Conservation (phyloP, 306 rosid genomes). For the Argentina anserina region DNA sequence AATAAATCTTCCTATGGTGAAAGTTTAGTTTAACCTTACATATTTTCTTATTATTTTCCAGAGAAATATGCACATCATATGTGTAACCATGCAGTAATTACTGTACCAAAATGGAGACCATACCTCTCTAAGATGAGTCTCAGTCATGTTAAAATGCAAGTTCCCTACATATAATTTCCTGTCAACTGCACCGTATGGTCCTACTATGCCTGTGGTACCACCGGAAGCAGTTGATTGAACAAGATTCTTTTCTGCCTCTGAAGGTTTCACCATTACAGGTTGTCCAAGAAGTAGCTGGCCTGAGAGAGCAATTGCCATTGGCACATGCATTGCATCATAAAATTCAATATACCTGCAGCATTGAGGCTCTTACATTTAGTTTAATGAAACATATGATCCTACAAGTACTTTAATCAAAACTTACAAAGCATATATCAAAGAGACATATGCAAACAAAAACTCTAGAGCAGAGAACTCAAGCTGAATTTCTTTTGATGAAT, state of each 20-base stretch:
- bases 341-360: slow-evolving; percentile 97
- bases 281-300: slow-evolving; percentile 94
- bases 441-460: slow-evolving; percentile 76
- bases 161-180: slow-evolving; percentile 94
- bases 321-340: slow-evolving; percentile 97
- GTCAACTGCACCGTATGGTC: slow-evolving; percentile 94
- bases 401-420: slow-evolving; percentile 44
- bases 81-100: not conserved
- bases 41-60: not conserved
- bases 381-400: slow-evolving; percentile 34
- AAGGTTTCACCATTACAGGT: slow-evolving; percentile 99
- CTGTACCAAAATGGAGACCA: not conserved
- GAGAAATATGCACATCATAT: not conserved
- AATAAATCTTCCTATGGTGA: not conserved
- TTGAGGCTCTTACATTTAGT: slow-evolving; percentile 46
- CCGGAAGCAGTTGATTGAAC: slow-evolving; percentile 76
- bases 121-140: slow-evolving; percentile 92
- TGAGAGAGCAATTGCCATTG: slow-evolving; percentile 98
- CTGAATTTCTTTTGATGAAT: slow-evolving; percentile 79
- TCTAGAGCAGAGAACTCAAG: slow-evolving; percentile 90
- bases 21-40: no score
- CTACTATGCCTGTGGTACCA: slow-evolving; percentile 65
- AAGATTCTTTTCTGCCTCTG: slow-evolving; percentile 98
- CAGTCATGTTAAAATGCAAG: slow-evolving; percentile 98
- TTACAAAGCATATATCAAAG: slow-evolving; percentile 80